A percentile compares a stretch with the other conserved stretches of the same genome.
Evolutionary conservation across 441 rosid genomes (phyloP).

Genomic region (Jatropha multifida): DNA sequence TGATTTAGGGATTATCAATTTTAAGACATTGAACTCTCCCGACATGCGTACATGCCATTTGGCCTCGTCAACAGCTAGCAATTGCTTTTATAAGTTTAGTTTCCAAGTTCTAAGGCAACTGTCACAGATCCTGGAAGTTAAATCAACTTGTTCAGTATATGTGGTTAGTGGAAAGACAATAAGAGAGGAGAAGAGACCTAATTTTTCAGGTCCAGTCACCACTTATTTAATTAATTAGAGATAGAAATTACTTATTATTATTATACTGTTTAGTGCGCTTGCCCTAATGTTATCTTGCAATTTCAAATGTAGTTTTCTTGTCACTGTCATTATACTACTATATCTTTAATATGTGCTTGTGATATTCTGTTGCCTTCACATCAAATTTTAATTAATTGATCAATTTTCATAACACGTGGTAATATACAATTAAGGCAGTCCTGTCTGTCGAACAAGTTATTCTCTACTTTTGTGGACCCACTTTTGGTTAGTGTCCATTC

Average conservation of each 20-base stretch:
- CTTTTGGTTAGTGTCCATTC: no score
- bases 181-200: background rate
- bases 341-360: background rate
- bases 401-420: no score
- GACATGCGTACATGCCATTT: background rate
- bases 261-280: background rate
- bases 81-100: background rate
- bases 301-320: background rate
- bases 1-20: background rate
- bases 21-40: background rate
- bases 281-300: background rate
- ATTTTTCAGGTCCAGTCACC: background rate
- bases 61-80: background rate
- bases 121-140: background rate
- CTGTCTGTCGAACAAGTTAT: no score
- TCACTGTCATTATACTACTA: background rate
- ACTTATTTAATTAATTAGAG: background rate
- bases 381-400: background rate
- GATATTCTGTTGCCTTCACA: background rate
- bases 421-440: no score
- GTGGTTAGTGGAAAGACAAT: background rate
- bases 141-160: background rate
- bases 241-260: no score
- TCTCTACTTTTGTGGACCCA: no score
- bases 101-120: background rate